These are phyloP conservation scores for Collariella sp. DNA, from an alignment of 495 filamentous ascomycete species.

Conservation along the genomic window DNA sequence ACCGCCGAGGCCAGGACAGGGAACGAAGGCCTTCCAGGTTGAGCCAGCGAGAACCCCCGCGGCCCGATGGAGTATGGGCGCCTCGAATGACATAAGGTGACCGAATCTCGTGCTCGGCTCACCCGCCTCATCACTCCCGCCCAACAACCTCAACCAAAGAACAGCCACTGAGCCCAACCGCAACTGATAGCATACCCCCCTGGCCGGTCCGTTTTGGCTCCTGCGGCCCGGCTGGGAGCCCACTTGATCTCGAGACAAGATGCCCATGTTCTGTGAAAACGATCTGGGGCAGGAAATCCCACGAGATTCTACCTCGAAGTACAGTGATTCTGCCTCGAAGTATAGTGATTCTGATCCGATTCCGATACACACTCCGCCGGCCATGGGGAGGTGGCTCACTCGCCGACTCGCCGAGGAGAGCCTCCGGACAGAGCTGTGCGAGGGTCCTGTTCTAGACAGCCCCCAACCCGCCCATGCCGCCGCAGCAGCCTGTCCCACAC, in stretches of 20 bases:
- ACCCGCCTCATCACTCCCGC: neutral
- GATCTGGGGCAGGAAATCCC: slow-evolving; percentile 27
- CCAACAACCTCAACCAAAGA: neutral
- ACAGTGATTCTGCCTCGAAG: neutral
- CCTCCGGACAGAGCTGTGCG: slow-evolving; percentile 49
- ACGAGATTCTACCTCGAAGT: too few species aligned
- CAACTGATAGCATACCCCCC: neutral
- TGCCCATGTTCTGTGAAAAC: slow-evolving; percentile 53
- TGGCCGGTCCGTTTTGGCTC: neutral
- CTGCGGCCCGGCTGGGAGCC: neutral
- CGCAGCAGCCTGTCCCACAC: slow-evolving; percentile 21
- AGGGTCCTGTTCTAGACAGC: slow-evolving; percentile 43
- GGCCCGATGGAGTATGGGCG: neutral
- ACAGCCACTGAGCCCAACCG: neutral
- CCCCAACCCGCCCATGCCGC: slow-evolving; percentile 26
- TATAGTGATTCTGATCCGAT: slow-evolving; percentile 11
- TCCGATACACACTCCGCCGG: slow-evolving; percentile 10
- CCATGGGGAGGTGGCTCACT: slow-evolving; percentile 12
- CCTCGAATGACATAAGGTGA: slow-evolving; percentile 13
- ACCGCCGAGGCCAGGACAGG: too few species aligned
- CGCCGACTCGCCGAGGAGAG: slow-evolving; percentile 42
- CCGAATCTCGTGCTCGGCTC: slow-evolving; percentile 1
- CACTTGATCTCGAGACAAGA: slow-evolving; percentile 22
- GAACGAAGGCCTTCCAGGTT: neutral
- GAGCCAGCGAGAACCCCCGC: neutral